Percentiles rank a stretch among this genome's conserved stretches.
phyloP scores from a whole-genome alignment of 2,329 filamentous ascomycete species.

The Diaporthe sp. region DNA sequence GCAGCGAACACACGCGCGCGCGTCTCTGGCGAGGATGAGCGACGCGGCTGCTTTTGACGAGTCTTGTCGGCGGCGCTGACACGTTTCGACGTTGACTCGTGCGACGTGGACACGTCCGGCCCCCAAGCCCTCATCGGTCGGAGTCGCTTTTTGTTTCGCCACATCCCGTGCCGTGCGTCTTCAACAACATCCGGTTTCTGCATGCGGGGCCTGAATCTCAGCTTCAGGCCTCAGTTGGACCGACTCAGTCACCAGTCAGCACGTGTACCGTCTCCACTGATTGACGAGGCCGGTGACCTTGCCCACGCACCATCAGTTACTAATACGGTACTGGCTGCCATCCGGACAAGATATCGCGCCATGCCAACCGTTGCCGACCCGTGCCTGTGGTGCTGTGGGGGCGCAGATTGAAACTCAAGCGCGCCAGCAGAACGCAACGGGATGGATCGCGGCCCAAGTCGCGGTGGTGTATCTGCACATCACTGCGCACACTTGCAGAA shows the following conservation, averaged over 20 bases:
- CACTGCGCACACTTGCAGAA: slow-evolving; percentile 33
- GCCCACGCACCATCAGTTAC: slow-evolving; percentile 5
- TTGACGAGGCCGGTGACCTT: slow-evolving; percentile 31
- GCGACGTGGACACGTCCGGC: slow-evolving; percentile 31
- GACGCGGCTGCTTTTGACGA: slow-evolving; percentile 23
- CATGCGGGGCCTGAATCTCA: slow-evolving; percentile 30
- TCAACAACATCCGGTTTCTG: slow-evolving; percentile 26
- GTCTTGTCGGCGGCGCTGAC: slow-evolving; percentile 20
- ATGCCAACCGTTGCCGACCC: neutral
- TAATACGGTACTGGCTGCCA: slow-evolving; percentile 22
- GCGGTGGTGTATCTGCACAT: slow-evolving; percentile 21
- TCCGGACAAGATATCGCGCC: slow-evolving; percentile 17
- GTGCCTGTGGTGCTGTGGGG: neutral
- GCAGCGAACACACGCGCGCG: neutral
- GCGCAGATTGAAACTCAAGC: neutral
- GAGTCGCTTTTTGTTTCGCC: slow-evolving; percentile 36
- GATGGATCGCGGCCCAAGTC: slow-evolving; percentile 23
- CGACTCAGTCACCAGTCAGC: slow-evolving; percentile 31
- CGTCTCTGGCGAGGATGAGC: slow-evolving; percentile 1
- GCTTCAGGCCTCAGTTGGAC: neutral
- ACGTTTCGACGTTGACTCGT: slow-evolving; percentile 23
- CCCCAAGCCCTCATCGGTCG: slow-evolving; percentile 20
- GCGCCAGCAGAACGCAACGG: slow-evolving; percentile 19
- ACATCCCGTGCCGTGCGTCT: slow-evolving; percentile 26
- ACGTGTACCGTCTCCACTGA: slow-evolving; percentile 37